Evolutionary conservation across 352 stramenopile genomes (phyloP), one percentile per base, ranked within the genome.

Genomic region (Globisporangium mamillatum): DNA sequence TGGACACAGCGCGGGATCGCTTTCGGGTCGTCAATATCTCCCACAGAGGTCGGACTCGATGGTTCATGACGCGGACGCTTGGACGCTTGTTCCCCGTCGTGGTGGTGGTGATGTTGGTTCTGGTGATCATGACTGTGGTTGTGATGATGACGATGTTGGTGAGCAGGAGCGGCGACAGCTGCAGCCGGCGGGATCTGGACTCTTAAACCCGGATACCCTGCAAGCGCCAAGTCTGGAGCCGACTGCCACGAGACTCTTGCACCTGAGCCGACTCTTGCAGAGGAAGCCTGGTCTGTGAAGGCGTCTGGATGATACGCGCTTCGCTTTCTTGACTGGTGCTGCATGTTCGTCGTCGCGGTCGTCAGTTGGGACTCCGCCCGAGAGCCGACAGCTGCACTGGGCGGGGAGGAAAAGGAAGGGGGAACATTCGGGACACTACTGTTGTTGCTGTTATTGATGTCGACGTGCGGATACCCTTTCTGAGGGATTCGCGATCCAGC

Each of bases 41-140:
- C 75, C 1, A 86, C 79, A 9, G 79, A 86, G 4, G 79, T 86
- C 24, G 79, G 79, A 53, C 79, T 84, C 56, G 64, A 64, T 5
- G 78, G 70, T 20, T 83, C 76, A 58, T 68, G 72, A 8, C 76
- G 69, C n/a, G 74, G 58, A 6, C 75, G 76, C 66, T 86, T 85
- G 4, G 64, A 44, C 1, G 48, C 57, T 7, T 59, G 41, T 4
- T 64, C 56, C 2, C 60, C 62, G 8, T 60, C 46, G 20, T 56
- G 59, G 58, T 70, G 65, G 56, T 69, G 44, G 22, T 66, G 65
- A 4, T 68, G 70, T 61, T 18, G 44, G 64, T 34, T 32, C 36
- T 44, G 60, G 20, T 75, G 56, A 73, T 34, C 64, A 65, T 68
- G 22, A 20, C 64, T 27, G 18, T 46, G 63, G 58, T 25, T 27